These are phyloP conservation scores for Spathaspora hagerdaliae DNA, from an alignment of 805 yeast genomes.

Conservation along the genomic window DNA sequence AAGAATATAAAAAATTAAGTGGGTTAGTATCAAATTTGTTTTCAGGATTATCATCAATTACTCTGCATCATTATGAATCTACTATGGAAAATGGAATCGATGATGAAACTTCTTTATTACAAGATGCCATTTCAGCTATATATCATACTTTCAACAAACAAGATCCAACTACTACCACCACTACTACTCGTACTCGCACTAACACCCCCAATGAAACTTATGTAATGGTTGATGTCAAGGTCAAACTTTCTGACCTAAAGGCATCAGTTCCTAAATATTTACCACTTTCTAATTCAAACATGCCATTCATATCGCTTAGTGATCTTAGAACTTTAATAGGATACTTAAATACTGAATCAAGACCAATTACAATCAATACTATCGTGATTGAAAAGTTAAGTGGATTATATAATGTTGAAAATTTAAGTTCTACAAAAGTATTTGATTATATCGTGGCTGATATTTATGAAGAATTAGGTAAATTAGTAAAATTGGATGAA, in stretches of 20 bases:
- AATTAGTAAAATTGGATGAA: slow-evolving; percentile 54
- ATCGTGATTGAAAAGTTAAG: slow-evolving; percentile 36
- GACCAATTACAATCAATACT: slow-evolving; percentile 34
- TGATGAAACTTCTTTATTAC: slow-evolving; percentile 25
- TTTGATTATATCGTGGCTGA: slow-evolving; percentile 53
- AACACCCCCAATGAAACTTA: slow-evolving; percentile 26
- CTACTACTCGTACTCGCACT: neutral
- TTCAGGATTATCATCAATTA: slow-evolving; percentile 20
- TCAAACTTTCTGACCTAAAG: slow-evolving; percentile 59
- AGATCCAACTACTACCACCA: slow-evolving; percentile 3
- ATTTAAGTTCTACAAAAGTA: slow-evolving; percentile 40
- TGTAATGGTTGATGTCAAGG: slow-evolving; percentile 62
- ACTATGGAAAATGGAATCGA: slow-evolving; percentile 1
- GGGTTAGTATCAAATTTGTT: slow-evolving; percentile 24
- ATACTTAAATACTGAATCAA: slow-evolving; percentile 43
- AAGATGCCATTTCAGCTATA: slow-evolving; percentile 38
- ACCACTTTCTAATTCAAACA: slow-evolving; percentile 45
- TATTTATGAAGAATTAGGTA: slow-evolving; percentile 52
- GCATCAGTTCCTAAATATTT: slow-evolving; percentile 53
- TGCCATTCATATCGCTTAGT: slow-evolving; percentile 54
- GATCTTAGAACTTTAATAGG: slow-evolving; percentile 60
- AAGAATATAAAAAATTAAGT: slow-evolving; percentile 18
- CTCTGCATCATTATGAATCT: slow-evolving; percentile 1
- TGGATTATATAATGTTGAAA: slow-evolving; percentile 34
- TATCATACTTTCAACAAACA: slow-evolving; percentile 35